Evolutionary conservation across 495 filamentous ascomycete genomes (phyloP).

Genomic region (Echria macrotheca): DNA sequence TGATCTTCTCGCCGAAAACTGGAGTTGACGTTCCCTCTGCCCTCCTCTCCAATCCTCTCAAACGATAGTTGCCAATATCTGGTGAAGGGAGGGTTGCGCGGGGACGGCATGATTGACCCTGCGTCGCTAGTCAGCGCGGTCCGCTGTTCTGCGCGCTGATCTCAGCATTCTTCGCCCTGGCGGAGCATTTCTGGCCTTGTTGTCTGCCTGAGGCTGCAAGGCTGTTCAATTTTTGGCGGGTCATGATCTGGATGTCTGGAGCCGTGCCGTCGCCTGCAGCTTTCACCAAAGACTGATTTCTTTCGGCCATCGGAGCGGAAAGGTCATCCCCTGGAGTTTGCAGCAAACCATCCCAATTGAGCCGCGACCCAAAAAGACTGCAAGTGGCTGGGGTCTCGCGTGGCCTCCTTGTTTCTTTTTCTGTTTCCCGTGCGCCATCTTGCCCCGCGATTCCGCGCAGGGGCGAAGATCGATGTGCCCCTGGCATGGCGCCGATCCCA

Average conservation of each 20-base stretch:
- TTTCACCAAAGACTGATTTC: no score
- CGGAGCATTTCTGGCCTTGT: background rate
- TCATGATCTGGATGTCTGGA: no score
- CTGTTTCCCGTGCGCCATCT: background rate
- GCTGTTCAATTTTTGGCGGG: background rate
- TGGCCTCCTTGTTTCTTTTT: slow-evolving; percentile 3
- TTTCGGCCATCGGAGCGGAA: no score
- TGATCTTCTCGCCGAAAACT: no score
- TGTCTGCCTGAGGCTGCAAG: background rate
- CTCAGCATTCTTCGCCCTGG: background rate
- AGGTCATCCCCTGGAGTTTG: no score
- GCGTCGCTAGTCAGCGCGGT: background rate
- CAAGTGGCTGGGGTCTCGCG: background rate
- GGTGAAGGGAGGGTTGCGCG: background rate
- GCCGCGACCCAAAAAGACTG: no score
- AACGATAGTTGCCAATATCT: background rate
- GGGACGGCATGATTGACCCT: slow-evolving; percentile 3
- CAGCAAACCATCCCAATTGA: no score
- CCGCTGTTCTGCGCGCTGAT: no score
- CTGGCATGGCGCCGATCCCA: no score
- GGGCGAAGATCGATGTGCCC: background rate
- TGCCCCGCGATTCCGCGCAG: background rate
- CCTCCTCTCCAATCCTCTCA: background rate
- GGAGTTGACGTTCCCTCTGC: background rate
- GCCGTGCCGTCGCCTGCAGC: no score